Conservation (phyloP, 352 stramenopile genomes). For the Globisporangium ultimum region DNA sequence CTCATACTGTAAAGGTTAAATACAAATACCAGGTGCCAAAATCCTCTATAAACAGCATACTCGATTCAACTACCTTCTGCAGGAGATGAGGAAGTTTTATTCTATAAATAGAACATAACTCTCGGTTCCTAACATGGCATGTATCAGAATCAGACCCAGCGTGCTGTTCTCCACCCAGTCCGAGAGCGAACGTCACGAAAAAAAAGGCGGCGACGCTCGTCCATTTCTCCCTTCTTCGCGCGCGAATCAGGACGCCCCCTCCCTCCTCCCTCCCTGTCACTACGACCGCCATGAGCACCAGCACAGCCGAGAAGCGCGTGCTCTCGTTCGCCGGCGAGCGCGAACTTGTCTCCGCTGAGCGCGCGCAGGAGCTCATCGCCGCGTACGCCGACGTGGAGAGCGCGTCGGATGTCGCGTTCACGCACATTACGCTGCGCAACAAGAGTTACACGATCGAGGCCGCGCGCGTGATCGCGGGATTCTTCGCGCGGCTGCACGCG, state of each 20-base stretch:
- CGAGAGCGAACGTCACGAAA: background rate
- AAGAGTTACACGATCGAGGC: conserved; percentile 87
- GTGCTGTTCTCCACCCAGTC: background rate
- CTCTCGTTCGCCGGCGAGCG: conserved; percentile 67
- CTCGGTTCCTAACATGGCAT: background rate
- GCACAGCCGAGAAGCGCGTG: conserved; percentile 7
- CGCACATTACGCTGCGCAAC: conserved; percentile 84
- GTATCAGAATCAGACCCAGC: background rate
- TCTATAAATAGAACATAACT: background rate
- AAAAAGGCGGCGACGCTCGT: background rate
- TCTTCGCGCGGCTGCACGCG: conserved; percentile 50
- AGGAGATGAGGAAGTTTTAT: background rate
- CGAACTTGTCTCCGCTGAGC: conserved; percentile 72
- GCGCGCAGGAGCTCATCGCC: conserved; percentile 63
- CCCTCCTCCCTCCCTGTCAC: background rate
- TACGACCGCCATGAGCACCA: conserved; percentile 4
- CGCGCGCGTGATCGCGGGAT: conserved; percentile 67
- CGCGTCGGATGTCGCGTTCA: conserved; percentile 36
- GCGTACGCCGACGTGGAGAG: conserved; percentile 35
- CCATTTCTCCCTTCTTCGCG: conserved; percentile 11
- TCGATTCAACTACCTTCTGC: too few species aligned
- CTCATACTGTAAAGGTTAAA: too few species aligned
- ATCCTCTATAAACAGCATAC: too few species aligned
- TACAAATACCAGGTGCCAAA: too few species aligned
- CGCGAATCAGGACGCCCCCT: conserved; percentile 5